phyloP scores from a whole-genome alignment of 768 basidiomycete genomes.

The Collybia mongolica region DNA sequence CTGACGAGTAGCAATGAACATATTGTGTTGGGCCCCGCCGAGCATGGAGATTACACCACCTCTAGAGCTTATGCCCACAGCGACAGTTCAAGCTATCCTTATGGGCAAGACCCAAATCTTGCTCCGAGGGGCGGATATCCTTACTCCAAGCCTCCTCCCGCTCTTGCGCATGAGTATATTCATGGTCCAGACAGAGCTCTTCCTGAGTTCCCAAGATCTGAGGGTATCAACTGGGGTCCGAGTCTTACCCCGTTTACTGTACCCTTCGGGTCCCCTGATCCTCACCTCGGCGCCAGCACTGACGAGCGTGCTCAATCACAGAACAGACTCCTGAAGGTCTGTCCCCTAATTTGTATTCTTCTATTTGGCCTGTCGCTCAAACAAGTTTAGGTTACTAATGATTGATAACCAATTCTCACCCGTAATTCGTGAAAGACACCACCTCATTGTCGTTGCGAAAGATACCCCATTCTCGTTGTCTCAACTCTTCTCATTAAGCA shows the following conservation, averaged over 20 bases:
- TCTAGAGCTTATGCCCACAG: conserved; percentile 7
- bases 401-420: too few relatives aligned
- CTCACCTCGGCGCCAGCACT: neutral
- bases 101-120: too few relatives aligned
- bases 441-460: too few relatives aligned
- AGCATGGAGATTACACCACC: conserved; percentile 19
- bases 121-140: too few relatives aligned
- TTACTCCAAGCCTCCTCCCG: neutral
- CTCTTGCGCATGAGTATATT: neutral
- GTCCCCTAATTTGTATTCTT: neutral
- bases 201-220: neutral
- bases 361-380: neutral
- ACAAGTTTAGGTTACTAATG: too few relatives aligned
- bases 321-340: conserved; percentile 10
- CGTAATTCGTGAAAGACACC: too few relatives aligned
- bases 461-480: too few relatives aligned
- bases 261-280: neutral
- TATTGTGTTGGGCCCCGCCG: conserved; percentile 9
- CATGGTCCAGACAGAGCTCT: neutral
- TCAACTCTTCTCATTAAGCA: neutral
- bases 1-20: conserved; percentile 24
- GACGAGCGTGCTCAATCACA: conserved; percentile 1
- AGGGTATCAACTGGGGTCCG: conserved; percentile 6
- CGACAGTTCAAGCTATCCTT: neutral
- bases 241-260: conserved; percentile 6